phyloP scores from a whole-genome alignment of 768 basidiomycete species.

The Auriscalpium microsporum region DNA sequence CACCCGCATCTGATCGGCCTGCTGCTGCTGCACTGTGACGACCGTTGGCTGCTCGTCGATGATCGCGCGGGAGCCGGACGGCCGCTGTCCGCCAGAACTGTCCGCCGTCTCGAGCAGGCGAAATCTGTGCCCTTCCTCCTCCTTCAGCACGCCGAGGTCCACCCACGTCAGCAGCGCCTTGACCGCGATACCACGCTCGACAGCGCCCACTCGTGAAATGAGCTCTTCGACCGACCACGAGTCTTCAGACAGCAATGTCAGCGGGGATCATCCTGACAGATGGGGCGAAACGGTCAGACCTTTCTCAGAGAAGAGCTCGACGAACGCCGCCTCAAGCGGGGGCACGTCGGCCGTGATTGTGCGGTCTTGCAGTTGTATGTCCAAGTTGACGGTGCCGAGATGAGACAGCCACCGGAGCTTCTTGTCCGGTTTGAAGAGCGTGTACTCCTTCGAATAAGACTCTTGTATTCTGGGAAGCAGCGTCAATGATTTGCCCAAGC shows the following conservation, averaged over 20 bases:
- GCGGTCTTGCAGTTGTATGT: conserved; percentile 78
- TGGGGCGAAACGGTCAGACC: conserved; percentile 27
- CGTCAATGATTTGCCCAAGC: not conserved
- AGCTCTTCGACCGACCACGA: conserved; percentile 69
- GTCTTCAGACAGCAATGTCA: conserved; percentile 30
- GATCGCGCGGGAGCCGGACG: conserved; percentile 12
- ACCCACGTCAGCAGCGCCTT: conserved; percentile 81
- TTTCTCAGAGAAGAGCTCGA: conserved; percentile 75
- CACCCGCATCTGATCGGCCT: conserved; percentile 78
- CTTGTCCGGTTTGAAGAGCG: conserved; percentile 89
- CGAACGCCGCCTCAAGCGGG: conserved; percentile 85
- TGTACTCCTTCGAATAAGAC: conserved; percentile 68
- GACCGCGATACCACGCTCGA: conserved; percentile 55
- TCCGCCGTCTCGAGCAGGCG: conserved; percentile 49
- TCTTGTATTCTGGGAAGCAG: conserved; percentile 53
- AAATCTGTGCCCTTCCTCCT: conserved; percentile 52
- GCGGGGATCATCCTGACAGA: not conserved
- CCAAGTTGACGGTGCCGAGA: conserved; percentile 75
- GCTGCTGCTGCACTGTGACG: conserved; percentile 57
- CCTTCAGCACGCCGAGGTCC: conserved; percentile 72
- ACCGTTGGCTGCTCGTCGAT: conserved; percentile 42
- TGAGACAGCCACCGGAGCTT: conserved; percentile 83
- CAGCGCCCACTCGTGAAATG: conserved; percentile 48
- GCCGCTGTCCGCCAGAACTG: not conserved
- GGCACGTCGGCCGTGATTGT: conserved; percentile 66